These are phyloP conservation scores for Chaetomium fimeti DNA, from an alignment of 495 filamentous ascomycete species.

Conservation along the genomic window DNA sequence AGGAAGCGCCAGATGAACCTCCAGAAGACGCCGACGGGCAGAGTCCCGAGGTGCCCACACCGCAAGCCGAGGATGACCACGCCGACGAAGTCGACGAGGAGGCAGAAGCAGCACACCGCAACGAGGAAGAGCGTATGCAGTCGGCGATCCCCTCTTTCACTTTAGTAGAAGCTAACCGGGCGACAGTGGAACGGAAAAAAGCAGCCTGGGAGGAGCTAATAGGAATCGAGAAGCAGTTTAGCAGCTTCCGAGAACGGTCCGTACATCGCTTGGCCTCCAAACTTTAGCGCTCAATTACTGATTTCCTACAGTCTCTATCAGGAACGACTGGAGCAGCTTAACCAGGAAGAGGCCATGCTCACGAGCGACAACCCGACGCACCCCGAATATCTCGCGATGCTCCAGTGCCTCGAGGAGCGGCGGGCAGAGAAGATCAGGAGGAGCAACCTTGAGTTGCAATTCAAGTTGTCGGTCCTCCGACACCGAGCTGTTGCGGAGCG, in stretches of 20 bases:
- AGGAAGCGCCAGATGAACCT: conserved; percentile 36
- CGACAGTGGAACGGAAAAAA: conserved; percentile 71
- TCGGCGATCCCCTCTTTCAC: background rate
- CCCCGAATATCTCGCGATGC: conserved; percentile 81
- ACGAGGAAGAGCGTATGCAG: conserved; percentile 75
- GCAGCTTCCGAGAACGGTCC: conserved; percentile 81
- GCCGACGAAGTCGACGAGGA: conserved; percentile 53
- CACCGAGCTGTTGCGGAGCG: conserved; percentile 74
- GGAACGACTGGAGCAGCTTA: conserved; percentile 75
- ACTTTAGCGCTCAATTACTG: conserved; percentile 9
- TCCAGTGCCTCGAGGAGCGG: conserved; percentile 77
- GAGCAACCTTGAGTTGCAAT: conserved; percentile 67
- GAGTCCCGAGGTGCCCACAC: conserved; percentile 38
- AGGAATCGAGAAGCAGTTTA: conserved; percentile 79
- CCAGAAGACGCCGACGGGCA: conserved; percentile 33
- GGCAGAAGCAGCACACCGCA: conserved; percentile 53
- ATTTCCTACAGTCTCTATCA: conserved; percentile 67
- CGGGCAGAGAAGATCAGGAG: conserved; percentile 74
- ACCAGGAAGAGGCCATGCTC: conserved; percentile 81
- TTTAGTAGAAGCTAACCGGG: conserved; percentile 40
- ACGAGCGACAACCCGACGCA: conserved; percentile 74
- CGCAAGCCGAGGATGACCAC: conserved; percentile 48
- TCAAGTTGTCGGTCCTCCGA: conserved; percentile 67
- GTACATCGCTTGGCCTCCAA: conserved; percentile 24
- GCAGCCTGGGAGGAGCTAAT: conserved; percentile 76